A percentile compares a stretch with the other conserved stretches of the same genome.
phyloP scores from a whole-genome alignment of 768 basidiomycete species.

The Botryobasidium botryosum region DNA sequence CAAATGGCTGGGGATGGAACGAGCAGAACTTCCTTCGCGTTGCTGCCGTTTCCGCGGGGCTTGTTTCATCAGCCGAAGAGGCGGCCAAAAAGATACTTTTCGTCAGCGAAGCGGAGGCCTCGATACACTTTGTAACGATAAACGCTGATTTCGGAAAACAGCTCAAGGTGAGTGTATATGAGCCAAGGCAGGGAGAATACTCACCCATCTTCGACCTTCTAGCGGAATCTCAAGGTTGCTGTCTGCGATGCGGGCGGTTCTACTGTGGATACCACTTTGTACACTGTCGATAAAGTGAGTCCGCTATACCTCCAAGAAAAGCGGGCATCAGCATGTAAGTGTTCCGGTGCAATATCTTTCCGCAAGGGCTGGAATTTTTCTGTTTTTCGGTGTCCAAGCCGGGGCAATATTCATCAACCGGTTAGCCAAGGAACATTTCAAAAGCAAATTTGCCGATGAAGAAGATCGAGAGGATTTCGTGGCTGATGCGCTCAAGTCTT shows the following conservation, averaged over 20 bases:
- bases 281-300: background rate
- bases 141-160: constrained; percentile 8
- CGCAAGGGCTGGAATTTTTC: background rate
- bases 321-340: constrained; percentile 1
- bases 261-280: background rate
- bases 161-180: no score
- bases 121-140: constrained; percentile 33
- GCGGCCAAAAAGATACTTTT: constrained; percentile 27
- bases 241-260: constrained; percentile 4
- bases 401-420: background rate
- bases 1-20: constrained; percentile 32
- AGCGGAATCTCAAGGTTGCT: background rate
- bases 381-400: background rate
- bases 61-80: constrained; percentile 22
- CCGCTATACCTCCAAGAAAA: background rate
- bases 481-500: no score
- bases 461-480: no score
- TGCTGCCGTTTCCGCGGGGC: constrained; percentile 27
- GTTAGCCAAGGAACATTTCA: no score
- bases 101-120: constrained; percentile 38
- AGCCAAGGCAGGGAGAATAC: background rate
- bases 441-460: no score
- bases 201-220: background rate
- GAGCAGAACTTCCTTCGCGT: constrained; percentile 29
- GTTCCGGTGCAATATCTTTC: no score